These are phyloP conservation scores for Tricholoma furcatifolium DNA, from an alignment of 768 basidiomycete genomes.

Conservation along the genomic window DNA sequence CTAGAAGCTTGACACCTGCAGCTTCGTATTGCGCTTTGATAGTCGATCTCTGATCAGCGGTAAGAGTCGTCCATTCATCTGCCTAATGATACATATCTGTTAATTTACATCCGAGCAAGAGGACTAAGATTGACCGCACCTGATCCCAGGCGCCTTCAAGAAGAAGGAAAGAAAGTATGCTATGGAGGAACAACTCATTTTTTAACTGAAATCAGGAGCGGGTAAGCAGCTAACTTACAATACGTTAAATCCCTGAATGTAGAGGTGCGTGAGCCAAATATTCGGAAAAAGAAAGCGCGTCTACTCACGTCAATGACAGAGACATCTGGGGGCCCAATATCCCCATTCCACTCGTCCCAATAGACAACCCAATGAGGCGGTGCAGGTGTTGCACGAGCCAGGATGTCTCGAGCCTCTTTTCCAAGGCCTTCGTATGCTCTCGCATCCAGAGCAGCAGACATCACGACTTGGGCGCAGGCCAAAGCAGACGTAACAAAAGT, in stretches of 20 bases:
- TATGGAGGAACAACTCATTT: constrained; percentile 18
- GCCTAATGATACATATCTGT: constrained; percentile 30
- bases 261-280: not conserved
- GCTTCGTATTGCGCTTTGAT: constrained; percentile 51
- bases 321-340: constrained; percentile 46
- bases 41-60: constrained; percentile 44
- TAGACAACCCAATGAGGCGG: constrained; percentile 54
- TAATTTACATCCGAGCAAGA: not conserved
- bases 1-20: constrained; percentile 61
- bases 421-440: constrained; percentile 27
- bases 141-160: constrained; percentile 58
- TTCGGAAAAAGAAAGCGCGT: not conserved
- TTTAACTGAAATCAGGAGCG: not conserved
- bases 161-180: constrained; percentile 54
- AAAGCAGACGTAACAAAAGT: constrained; percentile 16
- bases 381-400: constrained; percentile 37
- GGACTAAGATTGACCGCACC: constrained; percentile 18
- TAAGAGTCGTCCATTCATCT: constrained; percentile 50
- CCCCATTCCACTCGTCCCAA: constrained; percentile 41
- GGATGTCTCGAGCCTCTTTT: constrained; percentile 29
- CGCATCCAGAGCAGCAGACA: constrained; percentile 16
- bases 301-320: constrained; percentile 39
- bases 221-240: constrained; percentile 37
- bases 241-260: constrained; percentile 53
- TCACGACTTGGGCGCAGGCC: constrained; percentile 13